Base-by-base conservation (phyloP, 179 eudicot species). In the Patellifolia procumbens region DNA sequence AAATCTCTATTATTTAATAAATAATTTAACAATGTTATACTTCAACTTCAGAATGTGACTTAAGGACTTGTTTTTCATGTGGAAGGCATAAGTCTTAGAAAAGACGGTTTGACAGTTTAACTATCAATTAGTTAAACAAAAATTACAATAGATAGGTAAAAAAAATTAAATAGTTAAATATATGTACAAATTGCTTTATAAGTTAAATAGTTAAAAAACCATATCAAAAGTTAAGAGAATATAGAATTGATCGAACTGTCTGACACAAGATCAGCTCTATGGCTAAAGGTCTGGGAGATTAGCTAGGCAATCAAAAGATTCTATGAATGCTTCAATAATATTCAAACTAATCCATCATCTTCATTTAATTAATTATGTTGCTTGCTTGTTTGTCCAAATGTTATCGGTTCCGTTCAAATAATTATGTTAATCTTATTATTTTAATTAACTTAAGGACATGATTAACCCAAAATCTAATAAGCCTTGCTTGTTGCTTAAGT, bases 251-350 rank as follows among this genome's bases (percentile, higher is more conserved):
- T n/a, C n/a, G n/a, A n/a, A n/a, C n/a, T n/a, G n/a, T n/a, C n/a
- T n/a, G n/a, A n/a, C n/a, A n/a, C n/a, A n/a, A n/a, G n/a, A n/a
- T n/a, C n/a, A n/a, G n/a, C n/a, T n/a, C n/a, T n/a, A n/a, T n/a
- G n/a, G n/a, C n/a, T n/a, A 22, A 45, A 72, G 42, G 12, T 63
- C 63, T 76, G 69, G 69, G 28, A 62, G 52, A 39, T 62, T 70
- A 61, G 39, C 66, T 31, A 82, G 63, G 82, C 77, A 75, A 82
- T 59, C 73, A 72, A 58, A 79, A 65, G 80, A 78, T 79, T 65
- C 70, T 65, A 49, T 55, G 48, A 17, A 64, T 78, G 65, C 45
- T 66, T 42, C 68, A 68, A 58, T 43, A 78, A 42, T 24, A 51
- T 78, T 66, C 49, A 70, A 66, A 58, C 60, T 66, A 75, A 78